Conservation (phyloP, 2,329 filamentous ascomycete species). For the Alternaria postmessia region DNA sequence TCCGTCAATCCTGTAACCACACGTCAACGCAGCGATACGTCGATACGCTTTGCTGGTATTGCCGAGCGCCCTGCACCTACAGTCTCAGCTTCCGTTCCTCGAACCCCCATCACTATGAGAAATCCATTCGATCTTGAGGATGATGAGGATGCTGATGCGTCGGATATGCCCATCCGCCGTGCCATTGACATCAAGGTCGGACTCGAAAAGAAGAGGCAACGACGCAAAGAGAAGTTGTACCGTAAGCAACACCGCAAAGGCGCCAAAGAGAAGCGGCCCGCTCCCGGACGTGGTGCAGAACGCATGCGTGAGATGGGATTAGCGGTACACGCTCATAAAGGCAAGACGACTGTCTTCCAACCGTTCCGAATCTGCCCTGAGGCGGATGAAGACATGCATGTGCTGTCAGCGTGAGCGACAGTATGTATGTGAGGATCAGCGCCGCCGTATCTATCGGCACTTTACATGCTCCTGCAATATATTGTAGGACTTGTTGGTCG, state of each 20-base stretch:
- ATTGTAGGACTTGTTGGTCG: slow-evolving; percentile 48
- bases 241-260: slow-evolving; percentile 88
- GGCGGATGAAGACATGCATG: slow-evolving; percentile 52
- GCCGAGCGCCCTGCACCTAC: slow-evolving; percentile 72
- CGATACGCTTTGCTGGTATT: slow-evolving; percentile 60
- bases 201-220: slow-evolving; percentile 90
- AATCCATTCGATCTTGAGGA: slow-evolving; percentile 50
- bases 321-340: slow-evolving; percentile 78
- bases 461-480: slow-evolving; percentile 33
- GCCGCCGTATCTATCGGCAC: slow-evolving; percentile 48
- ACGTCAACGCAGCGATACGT: slow-evolving; percentile 51
- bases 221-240: slow-evolving; percentile 90
- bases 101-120: slow-evolving; percentile 66
- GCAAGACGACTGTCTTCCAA: slow-evolving; percentile 39
- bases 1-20: slow-evolving; percentile 45
- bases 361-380: slow-evolving; percentile 36
- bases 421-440: slow-evolving; percentile 44
- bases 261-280: slow-evolving; percentile 72
- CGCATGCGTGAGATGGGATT: slow-evolving; percentile 93
- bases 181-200: slow-evolving; percentile 94
- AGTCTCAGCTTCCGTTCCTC: slow-evolving; percentile 86
- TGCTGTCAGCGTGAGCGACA: slow-evolving; percentile 53
- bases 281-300: slow-evolving; percentile 83
- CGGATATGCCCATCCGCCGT: slow-evolving; percentile 75
- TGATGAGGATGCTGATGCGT: slow-evolving; percentile 48